These are phyloP conservation scores for Fagus crenata DNA, from an alignment of 306 rosid genomes.

Conservation along the genomic window DNA sequence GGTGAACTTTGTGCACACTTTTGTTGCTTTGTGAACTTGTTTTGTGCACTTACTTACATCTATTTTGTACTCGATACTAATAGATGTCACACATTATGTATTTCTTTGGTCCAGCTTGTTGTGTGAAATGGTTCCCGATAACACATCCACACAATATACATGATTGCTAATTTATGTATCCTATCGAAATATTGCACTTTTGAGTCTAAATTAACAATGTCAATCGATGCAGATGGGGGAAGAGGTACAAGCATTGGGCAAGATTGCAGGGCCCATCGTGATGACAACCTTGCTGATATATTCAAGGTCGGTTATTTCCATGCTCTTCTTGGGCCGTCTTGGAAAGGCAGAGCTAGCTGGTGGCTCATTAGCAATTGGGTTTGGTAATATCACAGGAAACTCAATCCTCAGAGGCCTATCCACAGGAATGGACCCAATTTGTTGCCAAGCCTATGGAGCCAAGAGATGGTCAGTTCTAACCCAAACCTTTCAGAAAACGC, in stretches of 20 bases:
- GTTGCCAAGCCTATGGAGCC: slow-evolving; percentile 92
- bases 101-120: too few relatives aligned
- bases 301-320: slow-evolving; percentile 69
- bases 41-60: not conserved
- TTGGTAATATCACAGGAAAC: slow-evolving; percentile 72
- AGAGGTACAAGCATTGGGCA: slow-evolving; percentile 57
- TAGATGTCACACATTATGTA: not conserved
- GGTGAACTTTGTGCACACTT: slow-evolving; percentile 1
- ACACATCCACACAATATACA: too few relatives aligned
- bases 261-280: slow-evolving; percentile 61
- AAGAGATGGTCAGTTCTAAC: slow-evolving; percentile 63
- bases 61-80: not conserved
- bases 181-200: not conserved
- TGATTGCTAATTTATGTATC: too few relatives aligned
- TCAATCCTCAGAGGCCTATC: slow-evolving; percentile 74
- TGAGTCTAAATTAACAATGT: slow-evolving; percentile 20
- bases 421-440: slow-evolving; percentile 87
- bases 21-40: not conserved
- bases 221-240: slow-evolving; percentile 57
- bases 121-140: too few relatives aligned
- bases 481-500: slow-evolving; percentile 66
- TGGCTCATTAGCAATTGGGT: slow-evolving; percentile 82
- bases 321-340: slow-evolving; percentile 78
- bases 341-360: slow-evolving; percentile 84
- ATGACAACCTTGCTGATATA: slow-evolving; percentile 60